Conservation (phyloP, 2,329 filamentous ascomycete genomes). For the Aspergillus ibericus region DNA sequence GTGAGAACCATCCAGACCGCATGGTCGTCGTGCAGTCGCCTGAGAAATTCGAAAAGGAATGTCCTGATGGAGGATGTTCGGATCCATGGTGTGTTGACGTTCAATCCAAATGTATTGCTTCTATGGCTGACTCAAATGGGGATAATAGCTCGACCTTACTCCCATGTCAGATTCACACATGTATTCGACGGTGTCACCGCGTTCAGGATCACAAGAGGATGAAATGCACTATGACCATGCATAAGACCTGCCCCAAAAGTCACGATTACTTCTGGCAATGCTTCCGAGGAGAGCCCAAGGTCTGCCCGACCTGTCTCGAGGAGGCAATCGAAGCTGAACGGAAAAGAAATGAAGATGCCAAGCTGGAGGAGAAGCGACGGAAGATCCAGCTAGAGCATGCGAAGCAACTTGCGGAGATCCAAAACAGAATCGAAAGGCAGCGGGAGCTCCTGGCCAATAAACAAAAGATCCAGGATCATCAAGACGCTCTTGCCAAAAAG, state of each 20-base stretch:
- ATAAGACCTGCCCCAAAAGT: constrained; percentile 50
- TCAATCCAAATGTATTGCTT: no score
- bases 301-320: constrained; percentile 54
- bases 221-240: constrained; percentile 45
- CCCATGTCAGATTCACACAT: constrained; percentile 60
- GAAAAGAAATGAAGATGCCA: constrained; percentile 53
- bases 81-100: constrained; percentile 50
- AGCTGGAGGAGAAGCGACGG: constrained; percentile 41
- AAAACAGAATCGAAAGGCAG: constrained; percentile 24
- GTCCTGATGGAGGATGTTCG: constrained; percentile 69
- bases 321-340: constrained; percentile 49
- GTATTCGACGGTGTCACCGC: constrained; percentile 63
- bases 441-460: constrained; percentile 18
- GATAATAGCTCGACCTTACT: constrained; percentile 47
- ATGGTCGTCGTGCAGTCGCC: constrained; percentile 49
- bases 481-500: not conserved
- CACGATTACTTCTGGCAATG: constrained; percentile 56
- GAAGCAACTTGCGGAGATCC: constrained; percentile 21
- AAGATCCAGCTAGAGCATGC: constrained; percentile 22
- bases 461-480: not conserved
- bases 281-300: constrained; percentile 27
- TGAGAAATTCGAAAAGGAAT: constrained; percentile 60
- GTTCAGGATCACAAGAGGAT: constrained; percentile 60
- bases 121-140: not conserved
- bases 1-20: constrained; percentile 61